These are phyloP conservation scores for Pharus latifolius DNA, from an alignment of 176 grass and related monocot genomes.

Conservation along the genomic window DNA sequence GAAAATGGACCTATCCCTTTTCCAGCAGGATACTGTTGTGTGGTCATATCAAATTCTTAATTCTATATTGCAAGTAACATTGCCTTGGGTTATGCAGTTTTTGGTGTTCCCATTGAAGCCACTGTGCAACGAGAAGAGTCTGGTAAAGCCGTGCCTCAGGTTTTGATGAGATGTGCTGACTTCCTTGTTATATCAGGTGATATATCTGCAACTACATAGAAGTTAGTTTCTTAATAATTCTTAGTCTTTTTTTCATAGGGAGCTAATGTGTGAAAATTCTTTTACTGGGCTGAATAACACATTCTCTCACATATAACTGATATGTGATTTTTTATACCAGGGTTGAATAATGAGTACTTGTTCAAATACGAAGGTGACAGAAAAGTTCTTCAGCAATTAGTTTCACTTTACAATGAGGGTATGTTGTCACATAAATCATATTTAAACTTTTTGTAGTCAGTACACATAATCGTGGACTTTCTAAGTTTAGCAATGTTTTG, in stretches of 20 bases:
- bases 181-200: conserved; percentile 84
- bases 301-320: no score
- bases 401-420: conserved; percentile 93
- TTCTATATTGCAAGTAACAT: conserved; percentile 1
- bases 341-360: conserved; percentile 74
- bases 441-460: conserved; percentile 8
- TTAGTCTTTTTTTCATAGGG: background rate
- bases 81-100: conserved; percentile 45
- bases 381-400: conserved; percentile 70
- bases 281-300: no score
- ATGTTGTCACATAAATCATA: background rate
- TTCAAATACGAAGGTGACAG: conserved; percentile 86
- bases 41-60: no score
- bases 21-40: no score
- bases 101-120: conserved; percentile 79
- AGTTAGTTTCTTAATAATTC: background rate
- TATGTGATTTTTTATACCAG: conserved; percentile 23
- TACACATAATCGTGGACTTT: background rate
- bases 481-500: conserved; percentile 22
- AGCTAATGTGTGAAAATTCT: no score
- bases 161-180: conserved; percentile 81
- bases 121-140: conserved; percentile 68
- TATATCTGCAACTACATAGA: conserved; percentile 5
- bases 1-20: no score
- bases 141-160: conserved; percentile 64